phyloP scores from a whole-genome alignment of 2,329 filamentous ascomycete genomes.

The Periconia macrospinosa region DNA sequence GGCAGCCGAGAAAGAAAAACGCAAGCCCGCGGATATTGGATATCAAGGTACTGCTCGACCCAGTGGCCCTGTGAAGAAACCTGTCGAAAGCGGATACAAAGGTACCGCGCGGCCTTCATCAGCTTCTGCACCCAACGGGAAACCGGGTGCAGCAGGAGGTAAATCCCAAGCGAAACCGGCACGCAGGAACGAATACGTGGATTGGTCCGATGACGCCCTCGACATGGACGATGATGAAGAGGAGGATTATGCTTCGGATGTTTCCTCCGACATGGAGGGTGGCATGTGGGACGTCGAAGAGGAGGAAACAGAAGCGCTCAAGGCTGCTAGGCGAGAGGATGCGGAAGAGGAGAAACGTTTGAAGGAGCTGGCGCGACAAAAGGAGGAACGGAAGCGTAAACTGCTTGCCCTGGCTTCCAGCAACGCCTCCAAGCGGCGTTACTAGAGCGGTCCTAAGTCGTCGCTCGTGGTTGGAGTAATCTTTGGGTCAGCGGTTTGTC shows the following conservation, averaged over 20 bases:
- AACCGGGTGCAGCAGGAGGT: constrained; percentile 24
- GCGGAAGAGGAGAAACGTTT: constrained; percentile 56
- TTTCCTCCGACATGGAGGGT: constrained; percentile 77
- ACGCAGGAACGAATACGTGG: constrained; percentile 43
- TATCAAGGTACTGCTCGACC: constrained; percentile 55
- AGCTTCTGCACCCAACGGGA: constrained; percentile 24
- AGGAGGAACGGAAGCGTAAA: constrained; percentile 41
- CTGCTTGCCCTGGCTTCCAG: constrained; percentile 31
- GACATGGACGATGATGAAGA: constrained; percentile 55
- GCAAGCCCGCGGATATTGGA: constrained; percentile 41
- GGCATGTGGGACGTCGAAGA: constrained; percentile 70
- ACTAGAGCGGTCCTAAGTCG: constrained; percentile 6
- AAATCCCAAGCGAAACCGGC: constrained; percentile 32
- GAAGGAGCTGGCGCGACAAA: constrained; percentile 25
- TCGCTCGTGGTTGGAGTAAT: not conserved
- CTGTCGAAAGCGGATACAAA: constrained; percentile 40
- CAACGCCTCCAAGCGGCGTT: constrained; percentile 34
- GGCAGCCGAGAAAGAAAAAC: constrained; percentile 37
- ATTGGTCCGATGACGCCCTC: constrained; percentile 44
- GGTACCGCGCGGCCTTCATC: constrained; percentile 36
- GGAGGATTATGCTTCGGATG: constrained; percentile 66
- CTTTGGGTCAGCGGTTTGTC: not conserved
- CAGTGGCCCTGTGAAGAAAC: constrained; percentile 25
- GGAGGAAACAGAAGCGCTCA: constrained; percentile 67
- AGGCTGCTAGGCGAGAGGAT: constrained; percentile 68